Evolutionary conservation across 108 stramenopile species (phyloP).

Genomic region (Pseudonitzschia multistriata): DNA sequence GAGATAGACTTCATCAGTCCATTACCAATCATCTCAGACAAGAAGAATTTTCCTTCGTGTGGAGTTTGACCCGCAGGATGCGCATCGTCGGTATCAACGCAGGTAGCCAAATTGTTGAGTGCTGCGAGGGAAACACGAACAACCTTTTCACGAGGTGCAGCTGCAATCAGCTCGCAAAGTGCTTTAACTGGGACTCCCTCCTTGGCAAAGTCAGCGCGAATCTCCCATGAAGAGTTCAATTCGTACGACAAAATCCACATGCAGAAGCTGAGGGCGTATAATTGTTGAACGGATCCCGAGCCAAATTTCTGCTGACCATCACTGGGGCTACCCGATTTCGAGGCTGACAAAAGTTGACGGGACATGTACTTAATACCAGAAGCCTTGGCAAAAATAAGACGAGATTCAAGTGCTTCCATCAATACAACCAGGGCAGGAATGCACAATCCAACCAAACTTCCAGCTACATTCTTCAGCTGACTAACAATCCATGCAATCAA

Average conservation of each 20-base stretch:
- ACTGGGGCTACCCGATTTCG: constrained; percentile 34
- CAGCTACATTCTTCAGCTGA: constrained; percentile 76
- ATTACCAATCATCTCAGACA: constrained; percentile 89
- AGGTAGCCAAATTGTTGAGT: constrained; percentile 77
- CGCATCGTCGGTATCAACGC: constrained; percentile 50
- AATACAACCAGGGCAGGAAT: constrained; percentile 73
- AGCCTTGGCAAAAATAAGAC: constrained; percentile 73
- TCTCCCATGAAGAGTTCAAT: constrained; percentile 58
- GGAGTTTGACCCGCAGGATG: constrained; percentile 26
- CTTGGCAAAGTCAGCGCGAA: constrained; percentile 79
- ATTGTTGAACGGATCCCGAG: constrained; percentile 85
- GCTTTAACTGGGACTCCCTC: constrained; percentile 63
- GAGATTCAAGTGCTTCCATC: constrained; percentile 73
- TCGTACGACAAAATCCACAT: constrained; percentile 94
- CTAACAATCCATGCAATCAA: constrained; percentile 83
- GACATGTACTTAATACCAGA: constrained; percentile 87
- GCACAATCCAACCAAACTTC: constrained; percentile 59
- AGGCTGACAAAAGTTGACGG: constrained; percentile 70
- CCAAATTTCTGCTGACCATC: constrained; percentile 51
- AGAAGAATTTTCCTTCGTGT: constrained; percentile 61
- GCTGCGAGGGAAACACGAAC: constrained; percentile 86
- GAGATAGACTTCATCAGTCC: constrained; percentile 87
- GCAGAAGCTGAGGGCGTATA: constrained; percentile 94
- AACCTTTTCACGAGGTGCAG: constrained; percentile 91
- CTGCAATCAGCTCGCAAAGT: constrained; percentile 78